These are phyloP conservation scores for Ophiosphaerella herpotricha DNA, from an alignment of 2,329 filamentous ascomycete genomes.

Conservation along the genomic window DNA sequence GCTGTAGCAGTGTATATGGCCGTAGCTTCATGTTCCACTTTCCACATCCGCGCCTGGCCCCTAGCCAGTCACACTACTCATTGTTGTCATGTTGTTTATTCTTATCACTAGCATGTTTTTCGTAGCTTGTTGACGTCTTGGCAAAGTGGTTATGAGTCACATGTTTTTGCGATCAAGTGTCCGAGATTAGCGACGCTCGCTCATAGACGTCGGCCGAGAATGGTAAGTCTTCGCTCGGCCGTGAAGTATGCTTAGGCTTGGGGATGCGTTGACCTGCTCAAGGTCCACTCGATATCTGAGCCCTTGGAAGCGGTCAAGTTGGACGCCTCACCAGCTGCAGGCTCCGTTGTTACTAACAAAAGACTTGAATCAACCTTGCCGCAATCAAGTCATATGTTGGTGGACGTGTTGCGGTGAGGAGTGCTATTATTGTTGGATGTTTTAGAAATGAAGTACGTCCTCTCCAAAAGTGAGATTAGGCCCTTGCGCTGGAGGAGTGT, in stretches of 20 bases:
- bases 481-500: constrained; percentile 18
- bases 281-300: too few species aligned
- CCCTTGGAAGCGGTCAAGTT: too few species aligned
- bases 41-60: constrained; percentile 21
- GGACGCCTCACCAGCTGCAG: too few species aligned
- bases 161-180: constrained; percentile 7
- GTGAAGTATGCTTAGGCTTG: constrained; percentile 4
- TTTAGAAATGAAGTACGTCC: constrained; percentile 15
- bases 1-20: constrained; percentile 35
- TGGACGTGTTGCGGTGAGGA: constrained; percentile 30
- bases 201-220: constrained; percentile 19
- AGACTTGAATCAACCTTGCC: constrained; percentile 25
- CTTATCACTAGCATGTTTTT: constrained; percentile 19
- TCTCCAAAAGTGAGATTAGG: constrained; percentile 3
- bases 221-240: constrained; percentile 17
- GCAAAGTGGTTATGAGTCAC: constrained; percentile 25
- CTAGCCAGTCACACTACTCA: constrained; percentile 23
- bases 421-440: constrained; percentile 14
- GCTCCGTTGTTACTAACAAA: neutral
- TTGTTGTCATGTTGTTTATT: constrained; percentile 11
- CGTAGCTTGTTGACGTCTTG: constrained; percentile 20
- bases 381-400: neutral
- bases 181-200: constrained; percentile 14
- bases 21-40: constrained; percentile 22
- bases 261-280: too few species aligned